A percentile compares a stretch with the other conserved stretches of the same genome.
Conservation (phyloP, 306 rosid genomes). For the Rosa persica region DNA sequence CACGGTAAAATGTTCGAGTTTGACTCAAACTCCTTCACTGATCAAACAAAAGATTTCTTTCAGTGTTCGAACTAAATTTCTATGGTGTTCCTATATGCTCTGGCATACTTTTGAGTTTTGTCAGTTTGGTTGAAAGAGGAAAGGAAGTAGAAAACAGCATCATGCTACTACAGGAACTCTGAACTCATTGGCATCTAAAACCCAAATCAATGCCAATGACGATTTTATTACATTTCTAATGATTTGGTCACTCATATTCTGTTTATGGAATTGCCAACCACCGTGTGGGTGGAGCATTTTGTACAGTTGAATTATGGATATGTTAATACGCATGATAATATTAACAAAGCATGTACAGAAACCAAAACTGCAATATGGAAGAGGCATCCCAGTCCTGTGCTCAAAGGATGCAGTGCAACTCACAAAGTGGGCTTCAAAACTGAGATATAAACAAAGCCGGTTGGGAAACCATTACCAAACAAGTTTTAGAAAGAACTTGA, state of each 20-base stretch:
- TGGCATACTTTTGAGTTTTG: background rate
- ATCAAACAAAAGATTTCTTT: too few species aligned
- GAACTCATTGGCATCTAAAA: background rate
- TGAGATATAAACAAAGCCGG: constrained; percentile 8
- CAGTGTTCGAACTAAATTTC: too few species aligned
- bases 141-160: background rate
- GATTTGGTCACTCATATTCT: background rate
- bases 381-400: background rate
- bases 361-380: constrained; percentile 24
- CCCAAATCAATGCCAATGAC: background rate
- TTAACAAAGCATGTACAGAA: constrained; percentile 15
- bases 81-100: too few species aligned
- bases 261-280: constrained; percentile 3
- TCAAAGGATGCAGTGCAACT: constrained; percentile 6
- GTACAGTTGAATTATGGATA: constrained; percentile 11
- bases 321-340: background rate
- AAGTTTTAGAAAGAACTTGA: constrained; percentile 29
- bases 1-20: background rate
- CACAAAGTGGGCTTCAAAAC: constrained; percentile 19
- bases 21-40: too few species aligned
- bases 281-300: constrained; percentile 11
- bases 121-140: background rate
- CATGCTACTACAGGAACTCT: background rate
- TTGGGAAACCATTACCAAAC: constrained; percentile 21
- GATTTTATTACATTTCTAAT: background rate